Evolutionary conservation across 306 rosid species (phyloP), one percentile per base, ranked within the genome.

Genomic region (Vigna nakashimae): DNA sequence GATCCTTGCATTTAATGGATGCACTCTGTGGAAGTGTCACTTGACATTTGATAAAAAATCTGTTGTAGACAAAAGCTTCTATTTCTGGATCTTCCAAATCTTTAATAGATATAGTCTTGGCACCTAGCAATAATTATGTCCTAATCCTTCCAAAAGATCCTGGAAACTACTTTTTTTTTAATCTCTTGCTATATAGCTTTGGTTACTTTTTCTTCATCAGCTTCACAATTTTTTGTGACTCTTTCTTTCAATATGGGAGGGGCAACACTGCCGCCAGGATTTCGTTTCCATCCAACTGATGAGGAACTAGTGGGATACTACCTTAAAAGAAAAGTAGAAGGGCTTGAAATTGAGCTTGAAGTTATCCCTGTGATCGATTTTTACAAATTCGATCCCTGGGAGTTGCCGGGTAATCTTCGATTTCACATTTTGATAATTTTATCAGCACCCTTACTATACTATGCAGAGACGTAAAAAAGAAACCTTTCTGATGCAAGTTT

Each of bases 341-440:
- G 96, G 38, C 97, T 92, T 55, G 86, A 91, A 80, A 89, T 94
- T 66, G 98, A 94, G 86, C 96, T 94, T 30, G 94, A 92, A 82
- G 97, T 94, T 15, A 90, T 94, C 30, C 98, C 96, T 0, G 91
- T 86, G 9, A 85, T 94, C 79, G 94, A 92, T 78, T 89, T 94
- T 75, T 94, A 92, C 88, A 94, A 92, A 60, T 90, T 86, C 9
- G 98, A 94, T 52, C 98, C 98, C 2, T 94, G 98, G 97, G 96
- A 94, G 70, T 83, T 94, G 83, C 98, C 97, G 40, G 98, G 97
- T 94, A 91, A 59, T 69, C 46, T 75, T 76, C 75, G 15, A 76
- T 13, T 34, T 74, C 56, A 65, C 16, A n/a, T 43, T 71, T 58
- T 62, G 46, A 45, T 74, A 18, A 51, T 60, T 48, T 22, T 1